Evolutionary conservation across 2,329 filamentous ascomycete species (phyloP).

Genomic region (Calycina marina): DNA sequence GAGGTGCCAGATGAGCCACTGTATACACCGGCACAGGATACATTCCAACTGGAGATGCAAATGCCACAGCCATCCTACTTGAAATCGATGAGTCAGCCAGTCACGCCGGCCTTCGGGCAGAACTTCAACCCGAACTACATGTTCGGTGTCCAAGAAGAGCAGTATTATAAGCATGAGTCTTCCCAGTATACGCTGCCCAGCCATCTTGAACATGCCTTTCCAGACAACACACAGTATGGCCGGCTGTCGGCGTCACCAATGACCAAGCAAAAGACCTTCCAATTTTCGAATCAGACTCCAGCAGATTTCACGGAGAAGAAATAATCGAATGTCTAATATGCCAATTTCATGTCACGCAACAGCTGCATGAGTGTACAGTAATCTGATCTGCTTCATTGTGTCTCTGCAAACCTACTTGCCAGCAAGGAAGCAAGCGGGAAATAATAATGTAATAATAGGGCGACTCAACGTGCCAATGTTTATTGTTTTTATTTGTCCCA

Average conservation of each 20-base stretch:
- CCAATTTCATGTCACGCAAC: too few relatives aligned
- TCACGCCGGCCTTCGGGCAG: conserved; percentile 19
- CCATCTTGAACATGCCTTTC: conserved; percentile 17
- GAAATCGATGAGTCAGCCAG: conserved; percentile 17
- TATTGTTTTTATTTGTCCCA: too few relatives aligned
- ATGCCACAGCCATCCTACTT: conserved; percentile 18
- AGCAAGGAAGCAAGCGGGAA: too few relatives aligned
- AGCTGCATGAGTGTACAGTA: too few relatives aligned
- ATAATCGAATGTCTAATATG: too few relatives aligned
- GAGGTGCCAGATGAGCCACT: conserved; percentile 18
- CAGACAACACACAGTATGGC: conserved; percentile 9
- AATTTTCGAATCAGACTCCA: conserved; percentile 21
- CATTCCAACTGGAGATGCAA: conserved; percentile 15
- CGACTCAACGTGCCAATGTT: too few relatives aligned
- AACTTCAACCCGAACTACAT: conserved; percentile 14
- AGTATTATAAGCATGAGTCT: conserved; percentile 14
- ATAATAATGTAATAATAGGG: too few relatives aligned
- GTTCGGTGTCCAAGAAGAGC: conserved; percentile 12
- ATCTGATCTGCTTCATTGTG: too few relatives aligned
- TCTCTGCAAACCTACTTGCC: too few relatives aligned
- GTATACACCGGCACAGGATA: conserved; percentile 17
- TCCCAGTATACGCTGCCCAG: conserved; percentile 15
- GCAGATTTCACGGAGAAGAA: conserved; percentile 22
- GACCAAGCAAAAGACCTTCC: conserved; percentile 20
- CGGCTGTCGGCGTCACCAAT: conserved; percentile 13